Conservation (phyloP, 495 filamentous ascomycete genomes). For the Oleoguttula mirabilis region DNA sequence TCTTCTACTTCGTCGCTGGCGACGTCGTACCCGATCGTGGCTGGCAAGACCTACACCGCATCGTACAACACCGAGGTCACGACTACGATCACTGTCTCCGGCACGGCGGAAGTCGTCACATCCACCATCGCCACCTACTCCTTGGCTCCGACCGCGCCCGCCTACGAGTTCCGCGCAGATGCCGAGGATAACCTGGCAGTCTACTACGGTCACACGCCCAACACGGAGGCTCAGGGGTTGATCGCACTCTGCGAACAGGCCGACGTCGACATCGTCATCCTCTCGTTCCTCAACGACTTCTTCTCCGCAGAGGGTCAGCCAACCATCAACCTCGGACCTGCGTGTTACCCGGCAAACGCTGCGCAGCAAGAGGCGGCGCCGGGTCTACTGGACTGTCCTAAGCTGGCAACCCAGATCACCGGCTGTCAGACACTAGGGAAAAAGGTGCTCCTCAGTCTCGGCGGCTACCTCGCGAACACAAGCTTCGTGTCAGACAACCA, state of each 20-base stretch:
- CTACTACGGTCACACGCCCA: constrained; percentile 11
- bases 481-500: constrained; percentile 41
- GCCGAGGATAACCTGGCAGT: constrained; percentile 8
- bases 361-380: constrained; percentile 17
- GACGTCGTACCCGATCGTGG: not conserved
- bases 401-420: constrained; percentile 44
- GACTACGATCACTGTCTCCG: not conserved
- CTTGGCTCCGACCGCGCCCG: not conserved
- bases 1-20: not conserved
- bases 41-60: not conserved
- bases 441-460: constrained; percentile 55
- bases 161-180: constrained; percentile 1
- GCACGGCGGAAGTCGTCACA: not conserved
- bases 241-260: constrained; percentile 8
- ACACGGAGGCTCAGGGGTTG: constrained; percentile 8
- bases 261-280: constrained; percentile 29
- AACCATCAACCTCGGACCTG: constrained; percentile 28
- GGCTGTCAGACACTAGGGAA: constrained; percentile 54
- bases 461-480: constrained; percentile 46
- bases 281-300: constrained; percentile 42
- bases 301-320: constrained; percentile 26
- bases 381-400: constrained; percentile 36
- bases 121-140: not conserved
- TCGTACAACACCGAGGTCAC: not conserved
- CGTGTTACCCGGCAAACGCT: constrained; percentile 16